Evolutionary conservation across 148 eudicot genomes (phyloP).

Genomic region (Salicornia ramosissima): DNA sequence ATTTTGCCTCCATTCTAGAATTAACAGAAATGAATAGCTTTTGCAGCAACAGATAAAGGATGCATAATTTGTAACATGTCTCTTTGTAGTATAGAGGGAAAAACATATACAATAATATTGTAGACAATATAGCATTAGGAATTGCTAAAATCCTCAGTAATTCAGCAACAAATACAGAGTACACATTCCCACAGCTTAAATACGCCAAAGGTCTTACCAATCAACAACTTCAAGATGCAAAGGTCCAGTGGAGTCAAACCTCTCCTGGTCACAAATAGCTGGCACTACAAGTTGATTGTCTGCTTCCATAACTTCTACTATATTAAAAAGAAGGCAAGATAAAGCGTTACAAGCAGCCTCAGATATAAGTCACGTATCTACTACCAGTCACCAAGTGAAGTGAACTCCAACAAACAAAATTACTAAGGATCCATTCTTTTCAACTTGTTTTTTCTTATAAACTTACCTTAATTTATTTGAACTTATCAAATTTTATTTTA

Average conservation of each 20-base stretch:
- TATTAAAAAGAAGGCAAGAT: constrained; percentile 14
- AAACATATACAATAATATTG: neutral
- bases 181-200: neutral
- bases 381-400: neutral
- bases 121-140: neutral
- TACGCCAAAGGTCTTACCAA: constrained; percentile 56
- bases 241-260: constrained; percentile 59
- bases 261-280: constrained; percentile 47
- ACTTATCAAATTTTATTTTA: too few relatives aligned
- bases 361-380: neutral
- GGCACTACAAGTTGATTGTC: constrained; percentile 16
- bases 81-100: neutral
- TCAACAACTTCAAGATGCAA: constrained; percentile 62
- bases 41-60: neutral
- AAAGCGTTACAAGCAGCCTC: constrained; percentile 2
- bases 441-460: too few relatives aligned
- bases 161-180: neutral
- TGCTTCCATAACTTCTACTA: neutral
- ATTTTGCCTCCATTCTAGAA: too few relatives aligned
- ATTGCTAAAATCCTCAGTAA: neutral
- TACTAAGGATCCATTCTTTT: too few relatives aligned
- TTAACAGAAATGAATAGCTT: neutral
- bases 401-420: neutral
- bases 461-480: too few relatives aligned
- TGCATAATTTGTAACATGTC: neutral